These are phyloP conservation scores for Kuraishia hungarica DNA, from an alignment of 805 yeast species.

Conservation along the genomic window DNA sequence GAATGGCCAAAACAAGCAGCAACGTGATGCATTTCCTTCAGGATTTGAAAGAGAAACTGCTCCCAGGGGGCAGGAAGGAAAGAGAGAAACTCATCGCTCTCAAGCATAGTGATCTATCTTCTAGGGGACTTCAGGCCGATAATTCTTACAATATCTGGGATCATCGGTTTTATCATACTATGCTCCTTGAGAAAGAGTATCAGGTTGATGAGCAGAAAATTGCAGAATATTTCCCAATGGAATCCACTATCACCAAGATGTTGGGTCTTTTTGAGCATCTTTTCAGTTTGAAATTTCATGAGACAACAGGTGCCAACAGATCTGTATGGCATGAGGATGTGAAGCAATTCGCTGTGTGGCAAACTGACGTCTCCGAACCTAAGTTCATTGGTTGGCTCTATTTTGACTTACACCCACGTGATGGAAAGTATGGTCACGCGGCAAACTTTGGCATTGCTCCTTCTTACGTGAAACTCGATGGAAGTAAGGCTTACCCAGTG, in stretches of 20 bases:
- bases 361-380: slow-evolving; percentile 34
- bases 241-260: slow-evolving; percentile 61
- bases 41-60: slow-evolving; percentile 51
- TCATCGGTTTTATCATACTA: slow-evolving; percentile 54
- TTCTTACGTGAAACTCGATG: slow-evolving; percentile 43
- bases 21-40: slow-evolving; percentile 53
- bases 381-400: slow-evolving; percentile 68
- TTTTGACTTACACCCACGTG: slow-evolving; percentile 79
- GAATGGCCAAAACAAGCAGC: slow-evolving; percentile 69
- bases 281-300: slow-evolving; percentile 60
- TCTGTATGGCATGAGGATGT: slow-evolving; percentile 77
- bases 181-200: slow-evolving; percentile 57
- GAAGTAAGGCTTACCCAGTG: slow-evolving; percentile 50
- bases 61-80: slow-evolving; percentile 53
- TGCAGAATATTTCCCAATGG: slow-evolving; percentile 72
- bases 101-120: slow-evolving; percentile 40
- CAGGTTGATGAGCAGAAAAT: slow-evolving; percentile 66
- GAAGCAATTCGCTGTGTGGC: slow-evolving; percentile 65
- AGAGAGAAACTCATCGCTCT: slow-evolving; percentile 35
- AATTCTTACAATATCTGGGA: slow-evolving; percentile 64
- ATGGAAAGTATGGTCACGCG: slow-evolving; percentile 84
- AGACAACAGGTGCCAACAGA: slow-evolving; percentile 29
- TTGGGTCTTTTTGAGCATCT: slow-evolving; percentile 60
- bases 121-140: slow-evolving; percentile 26
- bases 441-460: slow-evolving; percentile 69